These are phyloP conservation scores for Silene vulgaris DNA, from an alignment of 179 eudicot genomes.

Conservation along the genomic window DNA sequence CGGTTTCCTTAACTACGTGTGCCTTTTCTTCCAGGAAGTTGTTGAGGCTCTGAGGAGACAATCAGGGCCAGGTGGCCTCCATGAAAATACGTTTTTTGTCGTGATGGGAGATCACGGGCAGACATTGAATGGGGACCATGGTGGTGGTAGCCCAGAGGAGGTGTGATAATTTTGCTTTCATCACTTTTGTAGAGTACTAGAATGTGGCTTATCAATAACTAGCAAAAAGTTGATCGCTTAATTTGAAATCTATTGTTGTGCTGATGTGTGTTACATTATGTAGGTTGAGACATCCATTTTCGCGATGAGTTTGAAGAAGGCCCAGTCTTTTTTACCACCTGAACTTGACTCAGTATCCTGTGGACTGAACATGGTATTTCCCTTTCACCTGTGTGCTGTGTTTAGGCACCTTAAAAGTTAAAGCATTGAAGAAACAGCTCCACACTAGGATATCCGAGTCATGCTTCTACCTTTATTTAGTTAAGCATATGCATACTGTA, in stretches of 20 bases:
- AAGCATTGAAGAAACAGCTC: background rate
- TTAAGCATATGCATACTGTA: background rate
- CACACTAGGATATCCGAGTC: background rate
- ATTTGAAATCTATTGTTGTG: conserved; percentile 1
- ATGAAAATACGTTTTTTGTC: conserved; percentile 84
- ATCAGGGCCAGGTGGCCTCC: conserved; percentile 80
- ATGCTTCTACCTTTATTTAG: background rate
- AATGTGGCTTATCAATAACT: conserved; percentile 7
- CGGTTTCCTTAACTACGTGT: background rate
- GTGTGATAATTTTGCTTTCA: conserved; percentile 32
- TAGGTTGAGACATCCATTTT: conserved; percentile 97
- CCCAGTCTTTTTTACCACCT: conserved; percentile 40
- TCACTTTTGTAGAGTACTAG: background rate
- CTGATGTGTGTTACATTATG: conserved; percentile 23
- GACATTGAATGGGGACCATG: conserved; percentile 95
- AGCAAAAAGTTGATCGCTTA: background rate
- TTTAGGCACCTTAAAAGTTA: conserved; percentile 1
- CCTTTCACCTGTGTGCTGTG: background rate
- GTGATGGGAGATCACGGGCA: conserved; percentile 99
- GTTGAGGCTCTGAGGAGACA: conserved; percentile 58
- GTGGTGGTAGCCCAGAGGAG: conserved; percentile 96
- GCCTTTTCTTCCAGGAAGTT: conserved; percentile 46
- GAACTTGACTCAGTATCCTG: conserved; percentile 58
- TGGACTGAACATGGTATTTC: conserved; percentile 38
- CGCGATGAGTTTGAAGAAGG: conserved; percentile 66